A percentile compares a stretch with the other conserved stretches of the same genome.
Evolutionary conservation across 177 flowering plant species (phyloP).

Genomic region (Vitis hybrid): DNA sequence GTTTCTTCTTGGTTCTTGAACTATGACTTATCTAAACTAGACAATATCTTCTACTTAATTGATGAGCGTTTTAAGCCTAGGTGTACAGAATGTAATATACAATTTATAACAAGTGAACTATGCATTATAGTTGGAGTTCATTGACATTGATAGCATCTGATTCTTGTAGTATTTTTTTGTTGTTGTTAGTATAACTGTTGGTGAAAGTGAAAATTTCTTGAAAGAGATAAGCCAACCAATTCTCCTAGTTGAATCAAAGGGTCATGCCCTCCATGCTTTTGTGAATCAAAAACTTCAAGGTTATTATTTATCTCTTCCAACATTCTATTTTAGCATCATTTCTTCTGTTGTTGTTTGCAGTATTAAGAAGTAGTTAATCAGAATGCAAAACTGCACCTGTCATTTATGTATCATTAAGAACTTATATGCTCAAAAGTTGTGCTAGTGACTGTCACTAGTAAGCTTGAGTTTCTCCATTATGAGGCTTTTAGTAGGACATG

Average conservation of each 20-base stretch:
- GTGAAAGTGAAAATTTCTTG: conserved; percentile 57
- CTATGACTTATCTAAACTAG: no score
- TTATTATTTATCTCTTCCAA: not conserved
- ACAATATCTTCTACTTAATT: no score
- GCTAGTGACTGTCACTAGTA: no score
- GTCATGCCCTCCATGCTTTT: conserved; percentile 94
- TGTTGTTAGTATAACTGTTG: conserved; percentile 59
- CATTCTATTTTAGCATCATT: not conserved
- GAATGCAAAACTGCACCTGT: no score
- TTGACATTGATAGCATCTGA: not conserved
- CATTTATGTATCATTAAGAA: no score
- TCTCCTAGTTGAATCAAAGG: conserved; percentile 79
- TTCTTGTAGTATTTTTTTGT: conserved; percentile 5
- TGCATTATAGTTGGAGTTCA: not conserved
- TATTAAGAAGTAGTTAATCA: not conserved
- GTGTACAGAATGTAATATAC: not conserved
- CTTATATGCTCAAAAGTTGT: no score
- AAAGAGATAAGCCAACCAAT: conserved; percentile 50
- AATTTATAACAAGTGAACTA: not conserved
- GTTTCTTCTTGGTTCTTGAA: no score
- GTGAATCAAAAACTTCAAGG: conserved; percentile 39
- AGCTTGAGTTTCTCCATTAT: no score
- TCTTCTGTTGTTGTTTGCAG: not conserved
- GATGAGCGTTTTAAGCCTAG: not conserved
- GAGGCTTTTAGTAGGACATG: no score